Base-by-base conservation (phyloP, 345 rosid species). In the Tarenaya hassleriana region DNA sequence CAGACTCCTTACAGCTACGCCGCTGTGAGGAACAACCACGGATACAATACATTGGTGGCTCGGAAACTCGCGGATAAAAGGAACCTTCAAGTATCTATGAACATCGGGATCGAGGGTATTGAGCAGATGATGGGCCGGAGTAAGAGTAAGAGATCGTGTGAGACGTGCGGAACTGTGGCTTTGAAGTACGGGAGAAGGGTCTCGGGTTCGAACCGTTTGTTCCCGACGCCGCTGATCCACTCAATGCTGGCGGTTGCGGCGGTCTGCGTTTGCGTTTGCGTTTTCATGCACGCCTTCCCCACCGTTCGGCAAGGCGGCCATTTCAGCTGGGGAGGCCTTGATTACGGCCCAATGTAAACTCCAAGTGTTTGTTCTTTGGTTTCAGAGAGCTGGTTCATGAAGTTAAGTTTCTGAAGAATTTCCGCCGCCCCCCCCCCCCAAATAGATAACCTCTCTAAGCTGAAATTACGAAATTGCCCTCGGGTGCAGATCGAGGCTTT, bases 231-330 rank as follows among this genome's bases (percentile, higher is more conserved):
- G 7, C 77, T 72, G 33, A 58, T 83, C 58, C 85, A 85, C 63
- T 81, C 95, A 8, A 76, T 89, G 87, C 87, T 89, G 14, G 78
- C 90, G 58, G 69, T 85, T 62, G 97, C 89, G 1, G 87, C 95
- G 3, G 95, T 89, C 37, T 88, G 97, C 42, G 95, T 85, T 60
- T 88, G 97, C 69, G 97, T 88, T 41, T 88, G 97, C 68, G 66
- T 88, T 35, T 83, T 83, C 72, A 42, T 80, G 70, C 82, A 89
- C 15, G 86, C 86, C n/a, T 65, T 72, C 16, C 94, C 94, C 0
- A 60, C 69, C 14, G 70, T 84, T 35, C 75, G 95, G 40, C 60
- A 55, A 17, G 71, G 66, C 53, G 73, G 79, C 47, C 95, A 81
- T 24, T 88, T 88, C 53, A 78, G 73, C 68, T 89, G 97, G 97